Percentiles rank a stretch among this genome's conserved stretches.
phyloP scores from a whole-genome alignment of 495 filamentous ascomycete genomes.

The Rostrohypoxylon terebratum region DNA sequence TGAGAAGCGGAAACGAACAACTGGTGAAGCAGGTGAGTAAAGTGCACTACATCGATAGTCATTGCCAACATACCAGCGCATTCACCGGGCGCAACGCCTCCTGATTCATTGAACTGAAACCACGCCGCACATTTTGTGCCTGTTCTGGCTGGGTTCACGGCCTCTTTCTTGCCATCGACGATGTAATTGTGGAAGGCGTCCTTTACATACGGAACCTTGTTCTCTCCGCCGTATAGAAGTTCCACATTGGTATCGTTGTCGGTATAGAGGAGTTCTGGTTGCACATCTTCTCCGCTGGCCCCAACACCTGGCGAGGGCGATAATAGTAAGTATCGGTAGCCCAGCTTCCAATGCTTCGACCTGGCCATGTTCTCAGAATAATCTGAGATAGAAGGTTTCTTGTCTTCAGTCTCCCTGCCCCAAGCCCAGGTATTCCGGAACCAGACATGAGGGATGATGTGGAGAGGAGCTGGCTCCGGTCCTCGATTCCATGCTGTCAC shows the following conservation, averaged over 20 bases:
- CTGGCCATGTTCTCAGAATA: constrained; percentile 73
- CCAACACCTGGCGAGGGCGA: constrained; percentile 91
- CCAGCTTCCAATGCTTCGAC: constrained; percentile 79
- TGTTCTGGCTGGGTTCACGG: constrained; percentile 80
- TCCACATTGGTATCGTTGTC: constrained; percentile 94
- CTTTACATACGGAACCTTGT: constrained; percentile 87
- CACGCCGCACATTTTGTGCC: constrained; percentile 93
- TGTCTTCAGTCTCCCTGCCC: constrained; percentile 76
- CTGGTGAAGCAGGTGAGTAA: constrained; percentile 51
- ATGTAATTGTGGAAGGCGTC: constrained; percentile 94
- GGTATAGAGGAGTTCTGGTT: constrained; percentile 87
- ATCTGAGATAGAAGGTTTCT: constrained; percentile 79
- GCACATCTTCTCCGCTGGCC: constrained; percentile 79
- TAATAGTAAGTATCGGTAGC: constrained; percentile 84
- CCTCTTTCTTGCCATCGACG: constrained; percentile 80
- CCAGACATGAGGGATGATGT: constrained; percentile 96
- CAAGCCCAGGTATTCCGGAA: constrained; percentile 97
- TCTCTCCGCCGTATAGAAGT: constrained; percentile 78
- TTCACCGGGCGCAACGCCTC: constrained; percentile 87
- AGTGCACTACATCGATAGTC: not conserved
- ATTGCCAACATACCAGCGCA: constrained; percentile 69
- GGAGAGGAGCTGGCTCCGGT: constrained; percentile 86
- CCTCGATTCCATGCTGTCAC: constrained; percentile 97
- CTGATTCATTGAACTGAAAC: constrained; percentile 90
- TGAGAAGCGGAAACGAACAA: constrained; percentile 91